Evolutionary conservation across 805 yeast genomes (phyloP), one percentile per base, ranked within the genome.

Genomic region (Ogataea salicorniae): DNA sequence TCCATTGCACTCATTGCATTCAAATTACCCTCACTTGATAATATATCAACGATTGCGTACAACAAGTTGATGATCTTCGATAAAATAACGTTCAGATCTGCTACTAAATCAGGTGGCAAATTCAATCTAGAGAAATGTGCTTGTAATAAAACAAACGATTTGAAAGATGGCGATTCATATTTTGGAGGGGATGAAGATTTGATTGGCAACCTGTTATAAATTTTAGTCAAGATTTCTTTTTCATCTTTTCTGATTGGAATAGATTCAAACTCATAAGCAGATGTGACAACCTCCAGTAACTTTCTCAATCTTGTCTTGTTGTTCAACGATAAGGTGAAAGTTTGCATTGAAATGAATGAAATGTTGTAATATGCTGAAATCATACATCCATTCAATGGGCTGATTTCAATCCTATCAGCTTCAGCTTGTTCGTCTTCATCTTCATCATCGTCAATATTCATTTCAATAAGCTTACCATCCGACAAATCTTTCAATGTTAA

Each of bases 1-100:
- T 94, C 97, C 87, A 94, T 87, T 0, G 88, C 92, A 40, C 77
- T 74, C 54, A 88, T 73, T 0, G 95, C 90, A 62, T 81, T 85
- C 58, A 91, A 67, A 54, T 76, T 72, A 0, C 97, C 97, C 49
- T 89, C 89, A 54, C 88, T 79, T 0, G 96, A 82, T 36, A 90
- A 68, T 1, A 84, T 68, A 62, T 94, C 97, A 17, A 87, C 82
- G 41, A 81, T 69, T 0, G 92, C 87, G 54, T 81, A 74, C 7
- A 87, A 65, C 18, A 90, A 58, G 3, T 70, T 71, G 41, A 84
- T 50, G 0, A 79, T 64, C 39, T 67, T 74, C 18, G 70, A 66
- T 14, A 91, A 62, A 1, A 90, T 74, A 0, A 61, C 26, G 34
- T 71, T 67, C 62, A 80, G 76, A 62, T 89, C 97, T 1, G 66